Conservation (phyloP, 768 basidiomycete genomes). For the Suillus subaureus region DNA sequence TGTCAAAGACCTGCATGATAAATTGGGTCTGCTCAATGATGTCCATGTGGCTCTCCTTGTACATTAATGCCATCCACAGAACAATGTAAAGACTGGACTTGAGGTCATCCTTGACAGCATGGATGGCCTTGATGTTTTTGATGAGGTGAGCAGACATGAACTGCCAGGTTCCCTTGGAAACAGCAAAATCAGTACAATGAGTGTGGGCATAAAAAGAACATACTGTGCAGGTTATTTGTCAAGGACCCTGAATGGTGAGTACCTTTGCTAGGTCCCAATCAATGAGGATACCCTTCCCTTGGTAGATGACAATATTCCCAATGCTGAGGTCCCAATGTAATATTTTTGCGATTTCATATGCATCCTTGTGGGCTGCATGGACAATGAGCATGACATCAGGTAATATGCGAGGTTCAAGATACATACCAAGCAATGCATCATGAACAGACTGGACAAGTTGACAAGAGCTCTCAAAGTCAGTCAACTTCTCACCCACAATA, state of each 20-base stretch:
- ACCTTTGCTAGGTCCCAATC: conserved; percentile 12
- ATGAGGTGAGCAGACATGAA: neutral
- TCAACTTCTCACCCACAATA: conserved; percentile 1
- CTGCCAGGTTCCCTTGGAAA: conserved; percentile 9
- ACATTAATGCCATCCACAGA: conserved; percentile 1
- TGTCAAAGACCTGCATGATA: neutral
- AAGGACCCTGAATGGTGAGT: neutral
- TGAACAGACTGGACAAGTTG: conserved; percentile 5
- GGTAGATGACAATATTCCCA: conserved; percentile 7
- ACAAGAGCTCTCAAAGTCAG: neutral
- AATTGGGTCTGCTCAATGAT: neutral
- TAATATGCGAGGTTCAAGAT: neutral
- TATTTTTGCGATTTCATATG: neutral
- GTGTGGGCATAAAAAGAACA: neutral
- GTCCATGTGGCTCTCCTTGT: neutral
- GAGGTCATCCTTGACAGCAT: conserved; percentile 3
- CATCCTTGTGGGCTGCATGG: conserved; percentile 1
- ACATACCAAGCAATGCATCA: conserved; percentile 6
- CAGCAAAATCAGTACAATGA: neutral
- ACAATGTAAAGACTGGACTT: neutral
- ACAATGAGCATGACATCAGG: neutral
- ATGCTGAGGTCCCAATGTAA: conserved; percentile 9
- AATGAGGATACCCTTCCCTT: neutral
- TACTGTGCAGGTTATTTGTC: neutral
- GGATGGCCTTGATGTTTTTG: neutral